Evolutionary conservation across 2,329 filamentous ascomycete genomes (phyloP).

Genomic region (Fusarium neocosmosporiellum): DNA sequence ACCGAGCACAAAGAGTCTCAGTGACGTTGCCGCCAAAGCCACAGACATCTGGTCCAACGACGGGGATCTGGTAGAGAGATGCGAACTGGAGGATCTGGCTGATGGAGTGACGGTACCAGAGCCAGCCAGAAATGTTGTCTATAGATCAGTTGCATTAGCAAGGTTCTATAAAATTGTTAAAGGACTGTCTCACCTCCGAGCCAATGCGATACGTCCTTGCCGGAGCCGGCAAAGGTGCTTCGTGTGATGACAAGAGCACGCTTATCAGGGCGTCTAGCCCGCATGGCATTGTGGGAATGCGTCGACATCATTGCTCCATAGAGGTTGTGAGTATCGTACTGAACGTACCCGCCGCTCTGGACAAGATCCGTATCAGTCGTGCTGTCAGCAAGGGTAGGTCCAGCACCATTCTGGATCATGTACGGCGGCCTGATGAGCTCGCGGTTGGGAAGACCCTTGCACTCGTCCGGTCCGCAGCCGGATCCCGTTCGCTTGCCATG

Average conservation of each 20-base stretch:
- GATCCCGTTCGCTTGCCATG: slow-evolving; percentile 35
- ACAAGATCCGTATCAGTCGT: slow-evolving; percentile 41
- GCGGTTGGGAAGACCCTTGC: slow-evolving; percentile 40
- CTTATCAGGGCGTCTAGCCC: slow-evolving; percentile 68
- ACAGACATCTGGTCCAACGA: slow-evolving; percentile 80
- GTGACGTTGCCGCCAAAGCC: slow-evolving; percentile 73
- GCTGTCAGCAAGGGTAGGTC: slow-evolving; percentile 36
- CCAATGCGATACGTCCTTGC: slow-evolving; percentile 71
- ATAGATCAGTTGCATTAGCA: neutral
- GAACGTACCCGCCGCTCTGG: slow-evolving; percentile 31
- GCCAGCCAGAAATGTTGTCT: slow-evolving; percentile 60
- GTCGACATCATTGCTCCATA: slow-evolving; percentile 82
- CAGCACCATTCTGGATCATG: slow-evolving; percentile 43
- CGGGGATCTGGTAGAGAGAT: slow-evolving; percentile 74
- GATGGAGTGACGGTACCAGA: slow-evolving; percentile 68
- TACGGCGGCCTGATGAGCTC: slow-evolving; percentile 39
- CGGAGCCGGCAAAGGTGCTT: slow-evolving; percentile 80
- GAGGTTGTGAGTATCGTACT: slow-evolving; percentile 76
- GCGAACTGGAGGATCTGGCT: slow-evolving; percentile 69
- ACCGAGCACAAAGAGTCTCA: slow-evolving; percentile 37
- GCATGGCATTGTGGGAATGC: slow-evolving; percentile 73
- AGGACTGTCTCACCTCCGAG: slow-evolving; percentile 54
- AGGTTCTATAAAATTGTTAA: neutral
- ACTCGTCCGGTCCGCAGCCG: slow-evolving; percentile 34
- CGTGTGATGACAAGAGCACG: slow-evolving; percentile 80